Conservation (phyloP, 2,329 filamentous ascomycete genomes). For the Periconia sp. region DNA sequence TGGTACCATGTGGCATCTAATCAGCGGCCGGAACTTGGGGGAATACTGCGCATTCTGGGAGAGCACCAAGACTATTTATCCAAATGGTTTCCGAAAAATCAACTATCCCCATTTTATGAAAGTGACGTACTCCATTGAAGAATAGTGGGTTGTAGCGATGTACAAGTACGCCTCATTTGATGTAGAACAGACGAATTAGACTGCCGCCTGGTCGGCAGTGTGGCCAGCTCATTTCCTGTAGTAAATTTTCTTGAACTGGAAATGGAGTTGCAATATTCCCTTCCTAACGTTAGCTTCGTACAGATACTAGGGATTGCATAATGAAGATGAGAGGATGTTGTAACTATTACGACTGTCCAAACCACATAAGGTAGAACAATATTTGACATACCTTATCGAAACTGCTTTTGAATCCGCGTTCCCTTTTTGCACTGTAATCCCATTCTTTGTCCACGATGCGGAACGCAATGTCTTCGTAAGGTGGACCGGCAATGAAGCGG, state of each 20-base stretch:
- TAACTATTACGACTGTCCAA: too few relatives aligned
- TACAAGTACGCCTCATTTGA: not conserved
- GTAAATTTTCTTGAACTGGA: slow-evolving; percentile 88
- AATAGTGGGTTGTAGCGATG: not conserved
- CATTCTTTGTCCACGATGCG: slow-evolving; percentile 97
- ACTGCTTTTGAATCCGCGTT: slow-evolving; percentile 91
- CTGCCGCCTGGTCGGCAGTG: too few relatives aligned
- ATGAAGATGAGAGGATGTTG: too few relatives aligned
- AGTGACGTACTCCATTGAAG: not conserved
- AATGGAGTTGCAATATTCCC: slow-evolving; percentile 95
- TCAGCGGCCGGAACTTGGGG: too few relatives aligned
- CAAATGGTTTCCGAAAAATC: not conserved
- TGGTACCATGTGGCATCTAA: too few relatives aligned
- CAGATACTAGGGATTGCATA: too few relatives aligned
- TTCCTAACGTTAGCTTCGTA: slow-evolving; percentile 46
- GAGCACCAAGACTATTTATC: not conserved
- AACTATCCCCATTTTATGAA: not conserved
- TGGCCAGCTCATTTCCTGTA: slow-evolving; percentile 46
- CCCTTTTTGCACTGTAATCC: slow-evolving; percentile 96
- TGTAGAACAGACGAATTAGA: too few relatives aligned
- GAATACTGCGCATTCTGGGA: not conserved
- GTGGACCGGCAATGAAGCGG: slow-evolving; percentile 89
- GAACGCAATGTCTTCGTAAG: slow-evolving; percentile 96
- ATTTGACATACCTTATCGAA: slow-evolving; percentile 82
- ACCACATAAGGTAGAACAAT: too few relatives aligned